Base-by-base conservation (phyloP, 768 basidiomycete species). In the Termitomyces heimii region DNA sequence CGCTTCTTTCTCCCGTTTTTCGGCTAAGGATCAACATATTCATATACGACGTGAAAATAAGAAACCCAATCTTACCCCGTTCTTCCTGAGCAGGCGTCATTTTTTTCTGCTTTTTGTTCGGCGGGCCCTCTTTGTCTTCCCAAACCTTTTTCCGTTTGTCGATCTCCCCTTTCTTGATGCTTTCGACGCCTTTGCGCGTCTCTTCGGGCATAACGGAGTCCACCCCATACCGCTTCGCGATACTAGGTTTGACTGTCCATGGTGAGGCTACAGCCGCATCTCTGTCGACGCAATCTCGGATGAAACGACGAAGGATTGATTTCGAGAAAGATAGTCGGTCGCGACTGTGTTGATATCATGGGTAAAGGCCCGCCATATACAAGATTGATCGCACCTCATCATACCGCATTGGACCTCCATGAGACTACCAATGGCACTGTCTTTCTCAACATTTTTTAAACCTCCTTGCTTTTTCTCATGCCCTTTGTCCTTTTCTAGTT, bases 241-340 rank as follows among this genome's bases (percentile, higher is more conserved):
- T 89, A 6, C 78, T 73, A 1, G 83, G 83, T 70, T 98, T 98
- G 31, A 98, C 94, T 2, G 86, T 88, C 97, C 97, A 99, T 6
- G 97, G 96, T 1, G 93, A 92, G 8, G 93, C 94, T 28, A 96
- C 88, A 9, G 92, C 89, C 16, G 93, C 81, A 62, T 96, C 94
- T 34, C 97, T 86, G 65, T 92, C 89, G 2, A 99, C 89, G 65
- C 94, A 96, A 67, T 98, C 97, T 60, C 92, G 87, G 57, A 99
- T 91, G 73, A 96, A 98, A 16, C 94, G 88, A 62, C 94, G 92
- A 29, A 99, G 83, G 64, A 98, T 96, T 18, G 94, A 94, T 71
- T 98, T 98, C 29, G 94, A 96, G 73, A 98, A 98, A 20, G 93
- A 86, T 20, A 96, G 79, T 53, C 95, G 90, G 70, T 99, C 97